These are phyloP conservation scores for Aureobasidium sp. DNA, from an alignment of 2,329 filamentous ascomycete species.

Conservation along the genomic window DNA sequence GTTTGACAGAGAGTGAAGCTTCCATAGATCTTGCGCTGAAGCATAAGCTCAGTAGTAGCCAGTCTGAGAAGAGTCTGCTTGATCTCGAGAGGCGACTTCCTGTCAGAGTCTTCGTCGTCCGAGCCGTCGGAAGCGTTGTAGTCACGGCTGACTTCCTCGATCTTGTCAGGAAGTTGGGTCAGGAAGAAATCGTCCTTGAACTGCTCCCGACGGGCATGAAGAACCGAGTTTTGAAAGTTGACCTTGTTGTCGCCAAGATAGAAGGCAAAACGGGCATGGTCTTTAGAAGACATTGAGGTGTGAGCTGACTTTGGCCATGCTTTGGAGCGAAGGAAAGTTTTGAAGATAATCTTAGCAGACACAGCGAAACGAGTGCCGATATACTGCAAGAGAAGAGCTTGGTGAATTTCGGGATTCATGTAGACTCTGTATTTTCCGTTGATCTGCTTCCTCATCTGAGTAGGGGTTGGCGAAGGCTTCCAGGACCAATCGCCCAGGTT, in stretches of 20 bases:
- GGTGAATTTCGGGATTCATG: constrained; percentile 53
- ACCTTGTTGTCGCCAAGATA: constrained; percentile 31
- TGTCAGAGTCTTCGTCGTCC: constrained; percentile 28
- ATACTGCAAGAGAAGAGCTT: constrained; percentile 49
- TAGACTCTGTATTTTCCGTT: constrained; percentile 54
- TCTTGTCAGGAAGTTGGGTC: constrained; percentile 44
- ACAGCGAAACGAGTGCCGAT: constrained; percentile 48
- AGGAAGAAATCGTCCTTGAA: constrained; percentile 48
- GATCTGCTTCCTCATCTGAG: constrained; percentile 47
- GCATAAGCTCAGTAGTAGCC: constrained; percentile 48
- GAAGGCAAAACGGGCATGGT: constrained; percentile 38
- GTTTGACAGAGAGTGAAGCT: constrained; percentile 49
- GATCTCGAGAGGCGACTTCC: constrained; percentile 39
- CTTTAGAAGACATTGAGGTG: constrained; percentile 29
- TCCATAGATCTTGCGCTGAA: constrained; percentile 42
- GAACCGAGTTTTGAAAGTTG: constrained; percentile 16
- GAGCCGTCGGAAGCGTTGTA: constrained; percentile 30
- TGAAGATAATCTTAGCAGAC: constrained; percentile 39
- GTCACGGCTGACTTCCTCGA: constrained; percentile 32
- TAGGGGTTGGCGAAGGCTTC: constrained; percentile 37
- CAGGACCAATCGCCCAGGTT: constrained; percentile 48
- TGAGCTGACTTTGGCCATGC: constrained; percentile 36
- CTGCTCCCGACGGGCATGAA: constrained; percentile 26
- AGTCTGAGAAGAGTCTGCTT: constrained; percentile 53
- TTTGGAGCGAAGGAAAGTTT: constrained; percentile 28